Base-by-base conservation (phyloP, 1,139 yeast species). In the Hyphopichia burtonii region DNA sequence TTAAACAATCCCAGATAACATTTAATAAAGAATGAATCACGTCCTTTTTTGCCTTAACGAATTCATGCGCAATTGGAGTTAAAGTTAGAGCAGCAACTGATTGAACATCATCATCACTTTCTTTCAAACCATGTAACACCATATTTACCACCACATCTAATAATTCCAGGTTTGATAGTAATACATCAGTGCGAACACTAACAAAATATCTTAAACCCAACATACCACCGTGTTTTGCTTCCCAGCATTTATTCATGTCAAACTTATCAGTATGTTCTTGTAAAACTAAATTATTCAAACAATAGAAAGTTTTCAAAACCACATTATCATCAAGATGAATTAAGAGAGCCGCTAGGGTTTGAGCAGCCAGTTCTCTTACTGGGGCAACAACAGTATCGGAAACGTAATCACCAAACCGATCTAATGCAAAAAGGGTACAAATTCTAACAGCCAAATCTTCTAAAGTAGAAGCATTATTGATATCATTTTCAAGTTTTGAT, bases 301-400 rank as follows among this genome's bases (percentile, higher is more conserved):
- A 82, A 18, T 70, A 58, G 58, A 91, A 93, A 0, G 90, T 81
- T 42, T 76, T 71, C 6, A 80, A 53, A 5, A 82, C 79, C 3
- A 76, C 66, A 3, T 76, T 80, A 23, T 73, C 70, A 34, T 71
- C 64, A 37, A 93, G 68, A 65, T 90, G 95, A 25, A 85, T 71
- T 39, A 93, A 68, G 38, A 93, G 68, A 1, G 97, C 96, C 22
- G 96, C 99, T 39, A 94, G 65, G 0, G 97, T 82, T 63, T 94
- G 99, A 0, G 97, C 97, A 25, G 94, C 89, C 20, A 96, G 89
- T 65, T 94, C 99, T 55, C 99, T 74, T 3, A 94, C 98, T 0
- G 99, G 99, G 0, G 98, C 99, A 33, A 94, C 96, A 14, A 94
- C 99, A 7, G 96, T 94, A 60, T 94, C 99, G 37, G 96, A 86